Conservation (phyloP, 768 basidiomycete species). For the Ramaria rubella region DNA sequence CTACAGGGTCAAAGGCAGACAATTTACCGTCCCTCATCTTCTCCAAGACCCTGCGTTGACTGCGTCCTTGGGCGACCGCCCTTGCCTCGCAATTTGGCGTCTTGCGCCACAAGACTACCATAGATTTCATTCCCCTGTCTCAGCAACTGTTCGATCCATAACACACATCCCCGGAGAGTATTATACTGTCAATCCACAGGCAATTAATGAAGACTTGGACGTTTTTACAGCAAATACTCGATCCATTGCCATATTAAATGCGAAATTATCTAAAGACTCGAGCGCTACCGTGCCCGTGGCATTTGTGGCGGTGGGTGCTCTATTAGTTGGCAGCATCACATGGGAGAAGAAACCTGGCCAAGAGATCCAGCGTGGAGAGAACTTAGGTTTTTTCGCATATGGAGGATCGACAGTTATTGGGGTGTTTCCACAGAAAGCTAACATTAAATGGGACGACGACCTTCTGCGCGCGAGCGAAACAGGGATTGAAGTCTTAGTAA, state of each 20-base stretch:
- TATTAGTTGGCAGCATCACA: conserved; percentile 69
- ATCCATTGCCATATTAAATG: conserved; percentile 47
- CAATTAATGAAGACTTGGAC: conserved; percentile 63
- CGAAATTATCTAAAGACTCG: conserved; percentile 17
- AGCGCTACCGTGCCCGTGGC: conserved; percentile 45
- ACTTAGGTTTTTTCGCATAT: conserved; percentile 23
- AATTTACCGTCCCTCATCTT: conserved; percentile 60
- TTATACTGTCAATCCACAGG: conserved; percentile 62
- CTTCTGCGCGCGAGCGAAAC: conserved; percentile 6
- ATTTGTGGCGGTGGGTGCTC: conserved; percentile 71
- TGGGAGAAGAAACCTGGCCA: conserved; percentile 42
- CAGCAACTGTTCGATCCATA: conserved; percentile 17
- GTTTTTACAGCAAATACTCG: conserved; percentile 62
- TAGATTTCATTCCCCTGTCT: conserved; percentile 68
- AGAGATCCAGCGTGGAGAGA: conserved; percentile 23
- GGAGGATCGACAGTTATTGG: conserved; percentile 32
- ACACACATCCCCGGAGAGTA: conserved; percentile 3
- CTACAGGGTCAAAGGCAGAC: conserved; percentile 57
- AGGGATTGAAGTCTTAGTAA: conserved; percentile 11
- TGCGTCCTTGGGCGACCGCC: conserved; percentile 15
- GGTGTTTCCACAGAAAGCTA: conserved; percentile 23
- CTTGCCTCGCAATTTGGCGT: conserved; percentile 58
- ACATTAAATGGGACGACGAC: conserved; percentile 14
- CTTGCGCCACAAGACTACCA: conserved; percentile 84
- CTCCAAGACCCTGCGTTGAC: conserved; percentile 40